These are phyloP conservation scores for Fusarium pseudograminearum DNA, from an alignment of 2,329 filamentous ascomycete species.

Conservation along the genomic window DNA sequence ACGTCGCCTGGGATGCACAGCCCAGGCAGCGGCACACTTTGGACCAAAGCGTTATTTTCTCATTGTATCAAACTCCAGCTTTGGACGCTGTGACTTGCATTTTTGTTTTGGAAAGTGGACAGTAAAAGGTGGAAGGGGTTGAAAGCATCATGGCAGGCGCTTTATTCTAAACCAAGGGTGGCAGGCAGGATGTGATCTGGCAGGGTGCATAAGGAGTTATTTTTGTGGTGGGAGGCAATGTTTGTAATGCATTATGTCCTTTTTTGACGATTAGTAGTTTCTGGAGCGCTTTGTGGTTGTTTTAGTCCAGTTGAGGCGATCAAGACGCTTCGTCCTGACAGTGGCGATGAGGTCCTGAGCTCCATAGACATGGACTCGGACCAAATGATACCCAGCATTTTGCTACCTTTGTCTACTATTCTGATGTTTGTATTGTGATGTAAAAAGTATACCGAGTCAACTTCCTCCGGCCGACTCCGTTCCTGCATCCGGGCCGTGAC, in stretches of 20 bases:
- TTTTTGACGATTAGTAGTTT: constrained; percentile 21
- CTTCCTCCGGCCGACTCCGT: constrained; percentile 18
- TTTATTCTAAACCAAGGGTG: constrained; percentile 19
- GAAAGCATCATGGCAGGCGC: constrained; percentile 26
- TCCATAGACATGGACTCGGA: constrained; percentile 38
- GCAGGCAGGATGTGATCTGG: constrained; percentile 3
- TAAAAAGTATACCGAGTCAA: background rate
- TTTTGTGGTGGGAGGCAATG: constrained; percentile 21
- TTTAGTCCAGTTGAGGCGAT: constrained; percentile 25
- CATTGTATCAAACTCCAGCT: background rate
- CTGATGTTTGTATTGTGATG: background rate
- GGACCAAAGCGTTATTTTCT: constrained; percentile 11
- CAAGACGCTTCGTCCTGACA: constrained; percentile 34
- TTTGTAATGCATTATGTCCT: constrained; percentile 30
- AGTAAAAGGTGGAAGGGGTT: constrained; percentile 30
- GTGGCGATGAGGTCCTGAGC: constrained; percentile 34
- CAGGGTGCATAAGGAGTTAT: constrained; percentile 32
- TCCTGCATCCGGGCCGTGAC: constrained; percentile 42
- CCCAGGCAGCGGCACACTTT: constrained; percentile 40
- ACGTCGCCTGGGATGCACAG: constrained; percentile 49
- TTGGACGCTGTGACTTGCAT: constrained; percentile 21
- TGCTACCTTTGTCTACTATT: constrained; percentile 18
- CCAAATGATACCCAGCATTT: constrained; percentile 49
- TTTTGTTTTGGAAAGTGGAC: constrained; percentile 28
- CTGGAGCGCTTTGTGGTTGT: constrained; percentile 21